Evolutionary conservation across 1,139 yeast species (phyloP), one percentile per base, ranked within the genome.

Genomic region (Kodamaea fungicola): DNA sequence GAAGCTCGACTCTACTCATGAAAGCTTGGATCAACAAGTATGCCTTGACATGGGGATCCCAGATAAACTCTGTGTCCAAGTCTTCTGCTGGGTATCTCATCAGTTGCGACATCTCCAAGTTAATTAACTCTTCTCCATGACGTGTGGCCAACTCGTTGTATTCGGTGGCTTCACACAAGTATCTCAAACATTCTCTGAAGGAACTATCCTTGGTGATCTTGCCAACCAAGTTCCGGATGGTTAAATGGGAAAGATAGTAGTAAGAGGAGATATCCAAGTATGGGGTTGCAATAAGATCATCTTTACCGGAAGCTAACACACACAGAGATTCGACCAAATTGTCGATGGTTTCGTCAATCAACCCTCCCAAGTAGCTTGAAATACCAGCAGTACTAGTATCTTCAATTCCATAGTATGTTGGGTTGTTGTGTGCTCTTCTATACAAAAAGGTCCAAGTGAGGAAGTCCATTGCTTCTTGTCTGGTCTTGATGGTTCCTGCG

Each of bases 1-100:
- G 98, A 35, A 92, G 66, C 44, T 87, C 95, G 8, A 85, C 74
- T 40, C 96, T 70, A 42, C 84, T 76, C 76, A 94, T 77, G 52
- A 78, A 88, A 0, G 97, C 97, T 59, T 94, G 97, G 9, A 92
- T 58, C 42, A 92, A 71, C 47, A 92, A 68, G 54, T 78, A 92
- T 1, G 96, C 83, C 57, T 92, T 92, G 46, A 92, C 90, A 59
- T 92, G 97, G 2, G 98, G 97, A 59, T 92, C 96, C 84, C 96
- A 89, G 59, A 89, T 83, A 44, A 82, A 83, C 45, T 80, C 80
- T 42, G 75, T 76, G 23, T 72, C 70, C 47, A 82, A 64, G 49
- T 81, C 81, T 39, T 77, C 81, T 0, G 84, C 94, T 3, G 87
- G 82, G 51, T 78, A 92, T 42, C 94, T 72, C 70, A 89, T 75